Evolutionary conservation across 2,329 filamentous ascomycete genomes (phyloP).

Genomic region (Metarhizium sp.): DNA sequence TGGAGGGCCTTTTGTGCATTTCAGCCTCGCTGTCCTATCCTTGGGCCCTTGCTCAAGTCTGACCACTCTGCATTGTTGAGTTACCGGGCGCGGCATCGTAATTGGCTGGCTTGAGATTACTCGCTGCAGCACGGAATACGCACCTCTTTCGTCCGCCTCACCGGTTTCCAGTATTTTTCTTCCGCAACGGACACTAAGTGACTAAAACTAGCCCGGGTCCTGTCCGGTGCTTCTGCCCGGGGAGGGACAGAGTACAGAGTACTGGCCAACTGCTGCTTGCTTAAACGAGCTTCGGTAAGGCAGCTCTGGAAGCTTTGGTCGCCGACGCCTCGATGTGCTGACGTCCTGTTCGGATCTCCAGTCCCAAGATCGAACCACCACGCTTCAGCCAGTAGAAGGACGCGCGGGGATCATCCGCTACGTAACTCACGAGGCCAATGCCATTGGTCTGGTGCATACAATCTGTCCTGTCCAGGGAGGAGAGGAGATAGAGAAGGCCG

Average conservation of each 20-base stretch:
- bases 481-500: background rate
- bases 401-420: background rate
- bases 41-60: background rate
- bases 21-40: background rate
- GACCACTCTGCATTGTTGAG: conserved; percentile 2
- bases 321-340: background rate
- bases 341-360: too few relatives aligned
- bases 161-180: conserved; percentile 1
- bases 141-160: conserved; percentile 1
- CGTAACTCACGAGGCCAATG: background rate
- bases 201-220: background rate
- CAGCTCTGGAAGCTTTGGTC: background rate
- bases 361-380: background rate
- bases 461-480: background rate
- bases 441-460: background rate
- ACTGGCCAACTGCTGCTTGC: background rate
- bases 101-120: conserved; percentile 2
- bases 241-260: too few relatives aligned
- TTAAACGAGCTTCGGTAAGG: background rate
- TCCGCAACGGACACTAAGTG: background rate
- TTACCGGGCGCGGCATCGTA: background rate
- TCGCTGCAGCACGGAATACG: conserved; percentile 3
- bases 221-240: background rate
- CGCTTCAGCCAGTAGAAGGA: background rate
- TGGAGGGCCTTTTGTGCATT: background rate